Base-by-base conservation (phyloP, 2,329 filamentous ascomycete genomes). In the Fusarium protoensiforme region DNA sequence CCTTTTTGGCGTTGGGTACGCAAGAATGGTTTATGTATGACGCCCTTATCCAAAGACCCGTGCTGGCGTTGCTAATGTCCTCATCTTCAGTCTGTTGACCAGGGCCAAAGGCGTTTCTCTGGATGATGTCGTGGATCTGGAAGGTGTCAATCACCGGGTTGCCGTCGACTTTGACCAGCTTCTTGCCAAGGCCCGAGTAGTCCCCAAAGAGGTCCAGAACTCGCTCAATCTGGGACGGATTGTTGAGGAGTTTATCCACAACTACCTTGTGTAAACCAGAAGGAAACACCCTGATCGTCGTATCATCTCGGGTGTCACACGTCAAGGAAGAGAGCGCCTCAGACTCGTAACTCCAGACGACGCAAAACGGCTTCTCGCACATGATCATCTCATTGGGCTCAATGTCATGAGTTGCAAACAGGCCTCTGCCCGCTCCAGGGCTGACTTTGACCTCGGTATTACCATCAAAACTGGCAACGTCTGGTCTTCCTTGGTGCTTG, bases 11-110 rank as follows among this genome's bases (percentile, higher is more conserved):
- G 65, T 84, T 86, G 35, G 79, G 61, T 2, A 80, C 57, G 64
- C 84, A 86, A 0, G 82, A 83, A 67, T 86, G 84, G 54, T 86
- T 86, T 65, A 84, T 81, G 65, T 83, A 84, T 0, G 84, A 81
- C 5, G 83, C 80, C 6, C 78, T 71, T 2, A 80, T 74, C 83
- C 83, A 86, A 29, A 86, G 71, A 3, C 83, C 84, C 0, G 80
- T 78, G 53, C 81, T 83, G 2, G 81, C 73, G 35, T 80, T 82
- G 5, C 75, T 74, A 0, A 78, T 64, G 11, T 75, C 76, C 39
- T 80, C 80, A 3, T 79, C 78, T 1, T 72, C 69, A 1, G 69
- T 72, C 56, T 80, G 79, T 48, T 70, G 74, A 1, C 77, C 80
- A 1, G 74, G 71, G 0, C 82, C 82, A 39, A 81, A 82, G 1